Base-by-base conservation (phyloP, 352 stramenopile species). In the Pseudoperonospora humuli region DNA sequence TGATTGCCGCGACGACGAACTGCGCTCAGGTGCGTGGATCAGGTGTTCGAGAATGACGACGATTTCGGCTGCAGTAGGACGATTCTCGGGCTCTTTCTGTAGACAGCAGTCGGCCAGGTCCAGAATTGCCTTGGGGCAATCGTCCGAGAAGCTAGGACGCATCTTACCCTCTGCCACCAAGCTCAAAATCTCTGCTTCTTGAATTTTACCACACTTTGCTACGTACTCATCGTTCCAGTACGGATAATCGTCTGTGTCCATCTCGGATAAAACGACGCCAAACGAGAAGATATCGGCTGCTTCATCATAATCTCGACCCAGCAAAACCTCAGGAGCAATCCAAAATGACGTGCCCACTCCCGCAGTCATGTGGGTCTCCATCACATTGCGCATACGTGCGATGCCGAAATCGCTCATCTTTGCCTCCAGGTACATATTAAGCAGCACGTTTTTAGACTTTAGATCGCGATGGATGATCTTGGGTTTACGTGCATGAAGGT, bases 371-470 rank as follows among this genome's bases (percentile, higher is more conserved):
- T 70, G 63, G 3, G 57, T 69, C 15, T 69, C 61, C 11, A 63
- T 56, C 11, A 67, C 27, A 33, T 64, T 53, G 2, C 57, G 54
- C 45, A 71, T 57, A 0, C 66, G 59, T 0, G 63, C 63, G 28
- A 75, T 71, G 3, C 70, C 70, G 50, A 88, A 88, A 46, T 86
- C 73, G 25, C 69, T 86, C 13, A 86, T 54, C 24, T 88, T 88
- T 7, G 73, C 67, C 19, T 83, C 59, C 54, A 83, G 34, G 17
- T 82, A 59, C 17, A 57, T 54, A 41, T 75, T 84, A 0, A 84
- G 57, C 33, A 78, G 61, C 5, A 71, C 62, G 17, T 79, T 64
- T 15, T 70, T 75, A 28, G 64, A 64, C 45, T 75, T 75, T 7
- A 75, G 39, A 25, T 75, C 64, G 11, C 64, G 64, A 31, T 75